phyloP scores from a whole-genome alignment of 2,329 filamentous ascomycete genomes.

The Cladosporium halotolerans region DNA sequence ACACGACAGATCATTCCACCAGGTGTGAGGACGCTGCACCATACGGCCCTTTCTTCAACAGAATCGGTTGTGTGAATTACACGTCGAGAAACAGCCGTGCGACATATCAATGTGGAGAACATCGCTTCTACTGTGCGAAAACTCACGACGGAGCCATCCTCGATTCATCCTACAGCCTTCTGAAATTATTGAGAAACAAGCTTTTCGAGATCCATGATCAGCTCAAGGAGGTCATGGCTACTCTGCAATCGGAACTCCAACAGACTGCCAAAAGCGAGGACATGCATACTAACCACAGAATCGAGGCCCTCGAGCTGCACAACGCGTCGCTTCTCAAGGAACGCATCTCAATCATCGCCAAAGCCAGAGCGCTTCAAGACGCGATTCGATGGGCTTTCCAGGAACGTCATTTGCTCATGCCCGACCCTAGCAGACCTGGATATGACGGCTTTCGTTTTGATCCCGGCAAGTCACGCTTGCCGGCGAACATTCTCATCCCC shows the following conservation, averaged over 20 bases:
- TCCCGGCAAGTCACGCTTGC: too few relatives aligned
- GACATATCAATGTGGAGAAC: conserved; percentile 8
- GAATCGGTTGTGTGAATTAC: conserved; percentile 13
- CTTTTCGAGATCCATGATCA: background rate
- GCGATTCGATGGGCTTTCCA: too few relatives aligned
- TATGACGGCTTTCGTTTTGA: too few relatives aligned
- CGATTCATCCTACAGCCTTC: conserved; percentile 2
- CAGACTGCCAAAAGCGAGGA: background rate
- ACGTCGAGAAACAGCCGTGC: background rate
- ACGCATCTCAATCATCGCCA: background rate
- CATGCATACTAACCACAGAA: background rate
- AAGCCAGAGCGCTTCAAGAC: background rate
- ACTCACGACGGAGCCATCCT: conserved; percentile 12
- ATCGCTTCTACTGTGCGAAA: conserved; percentile 15
- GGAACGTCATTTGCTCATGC: too few relatives aligned
- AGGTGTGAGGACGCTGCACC: conserved; percentile 11
- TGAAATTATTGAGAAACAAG: background rate
- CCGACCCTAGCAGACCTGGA: too few relatives aligned
- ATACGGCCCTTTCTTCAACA: conserved; percentile 11
- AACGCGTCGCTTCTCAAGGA: background rate
- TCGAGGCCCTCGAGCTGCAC: background rate
- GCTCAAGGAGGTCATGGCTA: background rate
- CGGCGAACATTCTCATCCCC: too few relatives aligned
- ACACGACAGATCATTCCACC: conserved; percentile 11
- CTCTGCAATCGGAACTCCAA: background rate